Evolutionary conservation across 169 alveolate genomes (phyloP), one percentile per base, ranked within the genome.

Genomic region (Theileria parva): DNA sequence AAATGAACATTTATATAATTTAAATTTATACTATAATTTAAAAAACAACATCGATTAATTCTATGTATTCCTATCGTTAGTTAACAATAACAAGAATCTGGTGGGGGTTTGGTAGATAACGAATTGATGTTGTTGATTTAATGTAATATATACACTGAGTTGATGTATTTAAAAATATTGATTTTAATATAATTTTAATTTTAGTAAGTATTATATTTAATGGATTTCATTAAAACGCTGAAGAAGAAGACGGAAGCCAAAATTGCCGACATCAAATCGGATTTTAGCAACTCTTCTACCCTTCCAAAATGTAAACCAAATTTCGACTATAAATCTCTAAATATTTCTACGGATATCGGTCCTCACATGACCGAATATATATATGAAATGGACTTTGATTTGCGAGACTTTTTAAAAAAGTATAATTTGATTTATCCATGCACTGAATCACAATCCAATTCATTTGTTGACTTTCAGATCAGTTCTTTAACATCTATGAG

Each of bases 191-290:
- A 3, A 44, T 67, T 23, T 19, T 17, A 21, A 67, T 34, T 67
- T 55, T 15, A 4, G 25, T 12, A 17, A 44, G 28, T 2, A 57
- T 72, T 21, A 57, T 44, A 59, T 59, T 19, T 11, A 39, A 81
- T 81, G 88, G 88, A 81, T 73, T 74, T 83, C 28, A 75, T 83
- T 65, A 83, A 76, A 73, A 66, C 70, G 64, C 77, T 77, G 32
- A 68, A 34, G 59, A 64, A 37, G n/a, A 65, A 68, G 66, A 30
- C 65, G n/a, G 79, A 75, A n/a, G 53, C 76, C 23, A 39, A 75
- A 34, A 48, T 37, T 7, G 17, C 75, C 27, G 66, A 61, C 39
- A 63, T 44, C 61, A 39, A 34, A 75, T 25, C 75, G 6, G 81
- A 59, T 8, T 0, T 75, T 11, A 63, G 27, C 19, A 69, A 55